Evolutionary conservation across 208 protist genomes (phyloP), one percentile per base, ranked within the genome.

Genomic region (Leishmania aethiopica): DNA sequence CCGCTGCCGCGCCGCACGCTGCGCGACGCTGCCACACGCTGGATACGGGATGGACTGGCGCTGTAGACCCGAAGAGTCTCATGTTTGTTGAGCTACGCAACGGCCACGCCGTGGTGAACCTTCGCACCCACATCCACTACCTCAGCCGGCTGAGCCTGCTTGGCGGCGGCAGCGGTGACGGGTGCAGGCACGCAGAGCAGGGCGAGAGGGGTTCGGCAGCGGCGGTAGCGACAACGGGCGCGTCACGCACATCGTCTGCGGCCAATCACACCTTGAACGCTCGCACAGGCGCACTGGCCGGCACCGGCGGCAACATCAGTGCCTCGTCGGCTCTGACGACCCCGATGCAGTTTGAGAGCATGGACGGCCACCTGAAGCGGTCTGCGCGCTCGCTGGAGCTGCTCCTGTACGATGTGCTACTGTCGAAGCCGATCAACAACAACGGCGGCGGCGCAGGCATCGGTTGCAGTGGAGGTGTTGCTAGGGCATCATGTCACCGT

Each of bases 121-220:
- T 83, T 53, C 80, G 74, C 37, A 83, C 80, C 3, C 80, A 83
- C 80, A 83, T 83, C 17, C 80, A 83, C 74, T 83, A 83, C 74
- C 72, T 42, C 8, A 83, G 80, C 40, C 80, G 80, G 1, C 72
- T 83, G 64, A 79, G 66, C n/a, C 62, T 79, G 35, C 74, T 79
- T 3, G 78, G 66, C 10, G 66, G 15, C 32, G 7, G 10, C 53
- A 59, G 60, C 45, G 71, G 28, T 40, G 71, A 55, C 15, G 45
- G 32, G 49, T 25, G 3, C 28, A 19, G 25, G 19, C 11, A 55
- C 3, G 22, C 80, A 75, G 64, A 42, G 47, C 37, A 25, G 28
- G 32, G 47, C n/a, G 47, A 51, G 35, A 42, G 19, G 71, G 71
- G 59, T n/a, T 32, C 71, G 28, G 32, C 45, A 37, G 28, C n/a